Evolutionary conservation across 768 basidiomycete species (phyloP).

Genomic region (Krasilnikovozyma curviuscula): DNA sequence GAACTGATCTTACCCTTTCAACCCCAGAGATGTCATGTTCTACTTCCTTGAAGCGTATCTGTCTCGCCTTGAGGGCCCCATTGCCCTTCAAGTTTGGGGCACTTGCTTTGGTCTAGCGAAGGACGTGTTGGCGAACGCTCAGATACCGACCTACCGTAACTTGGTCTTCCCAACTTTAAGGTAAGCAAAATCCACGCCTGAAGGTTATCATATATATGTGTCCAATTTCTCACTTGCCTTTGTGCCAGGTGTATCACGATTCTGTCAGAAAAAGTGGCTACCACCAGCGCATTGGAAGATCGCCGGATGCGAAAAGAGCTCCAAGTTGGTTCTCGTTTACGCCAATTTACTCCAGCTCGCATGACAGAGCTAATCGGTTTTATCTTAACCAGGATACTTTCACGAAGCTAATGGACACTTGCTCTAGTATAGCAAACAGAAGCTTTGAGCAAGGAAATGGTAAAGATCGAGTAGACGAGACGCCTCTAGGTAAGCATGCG

Average conservation of each 20-base stretch:
- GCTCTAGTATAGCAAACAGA: conserved; percentile 41
- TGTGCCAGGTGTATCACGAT: conserved; percentile 47
- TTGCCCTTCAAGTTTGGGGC: conserved; percentile 82
- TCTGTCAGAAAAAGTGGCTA: conserved; percentile 61
- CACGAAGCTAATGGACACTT: conserved; percentile 62
- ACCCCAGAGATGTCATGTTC: conserved; percentile 54
- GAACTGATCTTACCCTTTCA: conserved; percentile 21
- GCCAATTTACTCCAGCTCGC: background rate
- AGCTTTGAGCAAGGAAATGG: conserved; percentile 8
- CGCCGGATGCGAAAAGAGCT: conserved; percentile 68
- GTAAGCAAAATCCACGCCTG: too few relatives aligned
- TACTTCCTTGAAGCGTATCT: conserved; percentile 77
- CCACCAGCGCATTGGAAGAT: conserved; percentile 83
- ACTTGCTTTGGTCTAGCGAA: conserved; percentile 57
- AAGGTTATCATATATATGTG: too few relatives aligned
- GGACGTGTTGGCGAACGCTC: conserved; percentile 41
- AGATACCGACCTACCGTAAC: conserved; percentile 35
- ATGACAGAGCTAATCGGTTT: conserved; percentile 1
- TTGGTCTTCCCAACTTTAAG: conserved; percentile 45
- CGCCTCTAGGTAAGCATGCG: conserved; percentile 8
- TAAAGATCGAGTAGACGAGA: conserved; percentile 4
- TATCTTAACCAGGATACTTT: conserved; percentile 45
- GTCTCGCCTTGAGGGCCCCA: conserved; percentile 60
- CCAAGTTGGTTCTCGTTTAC: conserved; percentile 35
- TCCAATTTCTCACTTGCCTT: background rate